A percentile compares a stretch with the other conserved stretches of the same genome.
Conservation (phyloP, 2,329 filamentous ascomycete species). For the Colletotrichum siamense region DNA sequence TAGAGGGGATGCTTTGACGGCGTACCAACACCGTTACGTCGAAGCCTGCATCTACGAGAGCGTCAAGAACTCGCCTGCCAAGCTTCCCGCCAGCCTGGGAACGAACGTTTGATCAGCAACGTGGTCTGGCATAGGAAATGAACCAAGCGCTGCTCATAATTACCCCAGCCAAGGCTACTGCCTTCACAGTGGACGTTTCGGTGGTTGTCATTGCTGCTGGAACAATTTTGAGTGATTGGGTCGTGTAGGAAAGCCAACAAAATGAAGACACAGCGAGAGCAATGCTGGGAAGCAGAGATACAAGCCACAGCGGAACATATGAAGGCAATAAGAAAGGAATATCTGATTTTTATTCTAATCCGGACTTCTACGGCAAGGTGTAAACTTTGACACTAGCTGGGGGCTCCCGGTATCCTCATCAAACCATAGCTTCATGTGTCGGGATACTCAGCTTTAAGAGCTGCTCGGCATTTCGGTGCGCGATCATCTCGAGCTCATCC, state of each 20-base stretch:
- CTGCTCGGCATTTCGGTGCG: constrained; percentile 55
- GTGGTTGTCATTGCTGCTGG: neutral
- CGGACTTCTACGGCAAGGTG: neutral
- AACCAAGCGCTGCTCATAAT: neutral
- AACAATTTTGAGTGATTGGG: neutral
- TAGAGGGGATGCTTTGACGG: neutral
- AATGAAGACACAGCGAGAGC: neutral
- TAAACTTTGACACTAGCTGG: neutral
- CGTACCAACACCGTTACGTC: neutral
- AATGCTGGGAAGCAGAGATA: neutral
- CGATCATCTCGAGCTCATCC: constrained; percentile 55
- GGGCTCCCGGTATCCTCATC: neutral
- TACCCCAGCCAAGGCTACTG: neutral
- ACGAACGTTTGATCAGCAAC: neutral
- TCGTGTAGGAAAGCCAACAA: neutral
- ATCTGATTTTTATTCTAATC: neutral
- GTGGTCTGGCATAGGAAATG: neutral
- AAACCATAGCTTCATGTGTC: neutral
- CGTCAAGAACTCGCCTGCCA: neutral
- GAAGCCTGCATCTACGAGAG: neutral
- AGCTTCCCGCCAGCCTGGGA: neutral
- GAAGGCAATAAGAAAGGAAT: neutral
- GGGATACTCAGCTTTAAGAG: constrained; percentile 38
- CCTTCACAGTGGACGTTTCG: neutral
- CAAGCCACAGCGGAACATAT: neutral